Conservation (phyloP, 1,284 basidiomycete species). For the Dichomitus squalens region DNA sequence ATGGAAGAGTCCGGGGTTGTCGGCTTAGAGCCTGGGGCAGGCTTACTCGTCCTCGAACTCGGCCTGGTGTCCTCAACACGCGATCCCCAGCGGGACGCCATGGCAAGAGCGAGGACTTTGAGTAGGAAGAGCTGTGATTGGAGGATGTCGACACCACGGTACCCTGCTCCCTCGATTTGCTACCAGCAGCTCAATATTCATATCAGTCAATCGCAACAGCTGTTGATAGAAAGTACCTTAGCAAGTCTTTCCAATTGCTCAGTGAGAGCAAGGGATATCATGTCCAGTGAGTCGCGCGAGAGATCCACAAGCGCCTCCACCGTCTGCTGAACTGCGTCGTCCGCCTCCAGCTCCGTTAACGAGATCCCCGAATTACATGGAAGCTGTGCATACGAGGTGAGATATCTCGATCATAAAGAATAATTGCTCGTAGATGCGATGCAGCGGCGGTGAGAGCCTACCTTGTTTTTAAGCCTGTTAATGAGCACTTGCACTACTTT, state of each 20-base stretch:
- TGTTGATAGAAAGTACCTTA: conserved; percentile 54
- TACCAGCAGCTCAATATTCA: conserved; percentile 23
- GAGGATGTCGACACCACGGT: conserved; percentile 70
- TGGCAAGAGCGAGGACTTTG: conserved; percentile 78
- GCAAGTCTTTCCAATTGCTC: conserved; percentile 77
- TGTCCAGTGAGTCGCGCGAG: conserved; percentile 72
- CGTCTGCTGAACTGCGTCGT: conserved; percentile 71
- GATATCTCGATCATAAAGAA: neutral
- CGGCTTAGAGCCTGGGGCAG: conserved; percentile 34
- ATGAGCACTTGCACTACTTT: conserved; percentile 74
- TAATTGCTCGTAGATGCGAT: neutral
- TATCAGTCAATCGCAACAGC: neutral
- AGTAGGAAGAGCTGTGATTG: conserved; percentile 91
- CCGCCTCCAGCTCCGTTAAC: conserved; percentile 73
- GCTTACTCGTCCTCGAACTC: conserved; percentile 44
- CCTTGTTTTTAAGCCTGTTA: conserved; percentile 74
- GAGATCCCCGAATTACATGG: conserved; percentile 81
- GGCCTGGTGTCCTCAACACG: conserved; percentile 42
- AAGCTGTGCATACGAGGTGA: conserved; percentile 52
- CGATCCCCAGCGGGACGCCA: conserved; percentile 77
- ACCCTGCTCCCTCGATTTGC: conserved; percentile 54
- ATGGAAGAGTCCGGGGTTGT: conserved; percentile 36
- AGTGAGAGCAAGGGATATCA: conserved; percentile 78
- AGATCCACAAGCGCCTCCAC: conserved; percentile 81
- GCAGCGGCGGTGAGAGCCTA: conserved; percentile 13